Conservation (phyloP, 805 yeast genomes). For the Dipodascopsis tothii region DNA sequence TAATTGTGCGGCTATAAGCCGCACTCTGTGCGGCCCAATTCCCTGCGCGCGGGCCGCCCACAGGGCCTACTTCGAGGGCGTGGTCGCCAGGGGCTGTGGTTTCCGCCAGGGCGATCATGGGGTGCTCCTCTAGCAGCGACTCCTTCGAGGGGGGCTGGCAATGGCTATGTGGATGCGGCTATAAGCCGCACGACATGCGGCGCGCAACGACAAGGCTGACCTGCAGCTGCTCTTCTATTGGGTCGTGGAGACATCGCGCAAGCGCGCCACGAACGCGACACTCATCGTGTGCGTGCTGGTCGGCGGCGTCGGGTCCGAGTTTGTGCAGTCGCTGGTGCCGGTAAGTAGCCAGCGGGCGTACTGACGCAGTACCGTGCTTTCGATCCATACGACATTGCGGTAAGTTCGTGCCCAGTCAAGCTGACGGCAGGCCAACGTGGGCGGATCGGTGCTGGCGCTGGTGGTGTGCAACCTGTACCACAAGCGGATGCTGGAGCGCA, state of each 20-base stretch:
- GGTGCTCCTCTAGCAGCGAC: too few species aligned
- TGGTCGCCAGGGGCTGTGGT: too few species aligned
- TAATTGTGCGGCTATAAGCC: too few species aligned
- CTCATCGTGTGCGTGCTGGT: constrained; percentile 29
- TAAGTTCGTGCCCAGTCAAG: constrained; percentile 15
- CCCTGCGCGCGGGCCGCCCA: too few species aligned
- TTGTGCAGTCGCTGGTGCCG: constrained; percentile 32
- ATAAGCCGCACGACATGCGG: background rate
- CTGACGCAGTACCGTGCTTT: constrained; percentile 29
- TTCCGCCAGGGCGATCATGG: too few species aligned
- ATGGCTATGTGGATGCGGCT: too few species aligned
- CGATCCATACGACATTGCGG: constrained; percentile 34
- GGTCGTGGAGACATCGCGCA: constrained; percentile 35
- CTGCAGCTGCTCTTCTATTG: constrained; percentile 32
- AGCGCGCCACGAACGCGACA: constrained; percentile 33
- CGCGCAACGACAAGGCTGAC: background rate
- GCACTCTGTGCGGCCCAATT: too few species aligned
- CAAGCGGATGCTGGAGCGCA: constrained; percentile 29
- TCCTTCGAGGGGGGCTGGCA: too few species aligned
- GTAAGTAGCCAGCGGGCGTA: constrained; percentile 12
- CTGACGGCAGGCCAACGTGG: constrained; percentile 29
- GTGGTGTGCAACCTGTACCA: constrained; percentile 32
- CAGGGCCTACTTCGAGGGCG: too few species aligned
- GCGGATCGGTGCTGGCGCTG: constrained; percentile 32
- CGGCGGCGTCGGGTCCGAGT: constrained; percentile 38